Evolutionary conservation across 2,329 filamentous ascomycete genomes (phyloP), one percentile per base, ranked within the genome.

Genomic region (Exophiala calicioides): DNA sequence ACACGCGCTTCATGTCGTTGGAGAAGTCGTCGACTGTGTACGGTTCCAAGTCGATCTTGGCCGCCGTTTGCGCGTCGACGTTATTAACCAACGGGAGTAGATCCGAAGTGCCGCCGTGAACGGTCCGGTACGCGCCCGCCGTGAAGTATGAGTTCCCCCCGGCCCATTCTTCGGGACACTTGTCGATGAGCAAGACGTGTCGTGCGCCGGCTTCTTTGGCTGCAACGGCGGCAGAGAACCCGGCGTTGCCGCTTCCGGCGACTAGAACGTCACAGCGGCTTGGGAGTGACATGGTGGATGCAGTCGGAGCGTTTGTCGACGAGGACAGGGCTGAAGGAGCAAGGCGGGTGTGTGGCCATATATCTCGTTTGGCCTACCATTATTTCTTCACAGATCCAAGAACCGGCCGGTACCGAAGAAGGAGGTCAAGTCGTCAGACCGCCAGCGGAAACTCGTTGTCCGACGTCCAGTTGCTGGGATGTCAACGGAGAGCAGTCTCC

Each of bases 71-170:
- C 10, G 44, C 40, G 16, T 72, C 62, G 1, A 80, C 74, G 52
- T 85, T 85, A 59, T 79, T 80, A 36, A 86, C 79, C 3, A 85
- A 58, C 0, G 81, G 79, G 0, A 84, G 64, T 0, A 86, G 57
- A 56, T 85, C 81, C 0, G 59, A 8, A 0, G 82, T 66, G 0
- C 82, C 82, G 5, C 59, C 44, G 57, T 84, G 79, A 1, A 68
- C 73, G 1, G 75, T 80, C 5, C 84, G 76, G 59, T 77, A 83
- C 2, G 80, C 81, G 1, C 80, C 82, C 0, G 82, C 82, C 0
- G 82, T 85, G 66, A 84, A 85, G 58, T 77, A 84, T 0, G 74
- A 73, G 58, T 85, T 85, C 1, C 82, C 82, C 9, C 82, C 82
- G 0, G 75, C 78, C 76, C 80, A 83, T 4, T 70, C 63, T 42